Percentiles rank a stretch among this genome's conserved stretches.
Evolutionary conservation across 2,329 filamentous ascomycete genomes (phyloP).

Genomic region (Fusarium falciforme): DNA sequence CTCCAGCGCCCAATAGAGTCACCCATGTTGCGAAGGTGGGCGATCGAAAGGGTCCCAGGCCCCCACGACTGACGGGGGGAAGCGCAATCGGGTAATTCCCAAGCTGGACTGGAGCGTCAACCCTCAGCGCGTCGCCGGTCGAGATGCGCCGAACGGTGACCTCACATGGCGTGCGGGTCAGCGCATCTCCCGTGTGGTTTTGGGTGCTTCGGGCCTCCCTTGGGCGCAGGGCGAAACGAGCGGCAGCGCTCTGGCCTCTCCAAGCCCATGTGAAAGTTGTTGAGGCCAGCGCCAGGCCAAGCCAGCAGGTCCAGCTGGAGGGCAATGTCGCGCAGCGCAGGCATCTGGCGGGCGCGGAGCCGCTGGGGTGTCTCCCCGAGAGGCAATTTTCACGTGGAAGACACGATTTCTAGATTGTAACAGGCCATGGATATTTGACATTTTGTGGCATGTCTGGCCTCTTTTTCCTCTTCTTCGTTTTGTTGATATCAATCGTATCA

Average conservation of each 20-base stretch:
- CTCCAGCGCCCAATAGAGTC: slow-evolving; percentile 38
- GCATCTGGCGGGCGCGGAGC: slow-evolving; percentile 3
- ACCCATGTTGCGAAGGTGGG: slow-evolving; percentile 43
- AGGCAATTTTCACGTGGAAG: neutral
- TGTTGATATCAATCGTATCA: neutral
- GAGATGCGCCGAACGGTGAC: slow-evolving; percentile 31
- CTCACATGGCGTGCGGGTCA: slow-evolving; percentile 38
- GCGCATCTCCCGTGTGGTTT: slow-evolving; percentile 25
- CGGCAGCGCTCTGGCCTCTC: slow-evolving; percentile 8
- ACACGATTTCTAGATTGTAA: neutral
- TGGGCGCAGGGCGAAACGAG: neutral
- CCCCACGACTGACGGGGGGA: slow-evolving; percentile 36
- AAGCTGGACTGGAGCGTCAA: neutral
- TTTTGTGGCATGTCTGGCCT: neutral
- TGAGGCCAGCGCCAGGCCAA: slow-evolving; percentile 1
- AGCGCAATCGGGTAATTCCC: slow-evolving; percentile 40
- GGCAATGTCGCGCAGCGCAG: neutral
- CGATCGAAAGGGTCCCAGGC: slow-evolving; percentile 43
- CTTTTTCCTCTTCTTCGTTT: neutral
- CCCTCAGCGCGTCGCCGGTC: slow-evolving; percentile 22
- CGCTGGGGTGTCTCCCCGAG: neutral
- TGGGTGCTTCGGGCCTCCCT: neutral
- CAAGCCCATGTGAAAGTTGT: slow-evolving; percentile 26
- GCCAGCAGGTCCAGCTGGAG: neutral
- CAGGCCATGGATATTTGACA: neutral